phyloP scores from a whole-genome alignment of 2,329 filamentous ascomycete genomes.

The Aureobasidium sp. region DNA sequence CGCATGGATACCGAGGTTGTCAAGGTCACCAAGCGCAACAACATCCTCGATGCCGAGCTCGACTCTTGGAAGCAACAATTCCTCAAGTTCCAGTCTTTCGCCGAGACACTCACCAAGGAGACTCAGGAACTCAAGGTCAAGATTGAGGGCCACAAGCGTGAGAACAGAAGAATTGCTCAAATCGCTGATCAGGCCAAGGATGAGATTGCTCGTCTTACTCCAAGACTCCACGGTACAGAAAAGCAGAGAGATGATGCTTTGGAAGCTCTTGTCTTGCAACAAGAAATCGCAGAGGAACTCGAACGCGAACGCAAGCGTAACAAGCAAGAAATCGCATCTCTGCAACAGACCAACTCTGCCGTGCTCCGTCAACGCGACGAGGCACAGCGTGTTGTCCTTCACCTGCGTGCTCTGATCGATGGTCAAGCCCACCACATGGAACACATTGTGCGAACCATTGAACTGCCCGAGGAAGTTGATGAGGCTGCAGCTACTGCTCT shows the following conservation, averaged over 20 bases:
- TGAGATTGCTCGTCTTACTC: conserved; percentile 75
- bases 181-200: conserved; percentile 98
- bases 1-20: conserved; percentile 95
- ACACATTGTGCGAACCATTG: conserved; percentile 85
- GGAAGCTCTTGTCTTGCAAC: conserved; percentile 91
- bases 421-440: conserved; percentile 99
- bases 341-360: conserved; percentile 81
- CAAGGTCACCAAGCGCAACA: conserved; percentile 98
- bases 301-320: conserved; percentile 96
- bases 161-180: conserved; percentile 82
- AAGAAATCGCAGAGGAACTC: conserved; percentile 98
- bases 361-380: conserved; percentile 88
- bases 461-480: background rate
- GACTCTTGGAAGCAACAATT: conserved; percentile 99
- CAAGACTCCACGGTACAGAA: conserved; percentile 87
- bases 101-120: conserved; percentile 96
- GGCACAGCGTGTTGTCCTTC: conserved; percentile 92
- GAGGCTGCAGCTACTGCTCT: conserved; percentile 7
- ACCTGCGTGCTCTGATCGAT: conserved; percentile 88
- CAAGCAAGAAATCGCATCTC: conserved; percentile 83
- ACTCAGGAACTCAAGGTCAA: conserved; percentile 97
- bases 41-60: conserved; percentile 94
- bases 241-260: conserved; percentile 98
- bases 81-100: conserved; percentile 99
- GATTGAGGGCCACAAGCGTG: conserved; percentile 96